These are phyloP conservation scores for Leishmania tarentolae DNA, from an alignment of 208 protist genomes.

Conservation along the genomic window DNA sequence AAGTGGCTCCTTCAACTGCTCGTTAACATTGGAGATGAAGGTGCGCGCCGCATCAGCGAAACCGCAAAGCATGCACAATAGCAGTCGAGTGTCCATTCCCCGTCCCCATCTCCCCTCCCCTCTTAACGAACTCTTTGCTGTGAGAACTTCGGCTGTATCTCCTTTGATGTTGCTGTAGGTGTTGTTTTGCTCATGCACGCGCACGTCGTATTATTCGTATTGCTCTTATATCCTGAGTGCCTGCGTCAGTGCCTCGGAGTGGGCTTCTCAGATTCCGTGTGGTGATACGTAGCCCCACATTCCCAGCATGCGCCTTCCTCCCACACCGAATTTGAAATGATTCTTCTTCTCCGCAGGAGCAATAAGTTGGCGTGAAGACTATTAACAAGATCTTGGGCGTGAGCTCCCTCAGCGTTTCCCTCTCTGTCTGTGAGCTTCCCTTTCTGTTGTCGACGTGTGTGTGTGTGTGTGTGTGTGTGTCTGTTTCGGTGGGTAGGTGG, in stretches of 20 bases:
- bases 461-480: conserved; percentile 7
- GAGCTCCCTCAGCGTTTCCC: too few species aligned
- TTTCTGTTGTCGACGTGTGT: neutral
- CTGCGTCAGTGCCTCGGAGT: conserved; percentile 9
- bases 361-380: too few species aligned
- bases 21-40: conserved; percentile 82
- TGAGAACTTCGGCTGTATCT: neutral
- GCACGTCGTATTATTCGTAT: neutral
- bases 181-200: neutral
- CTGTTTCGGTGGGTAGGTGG: too few species aligned
- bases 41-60: conserved; percentile 55
- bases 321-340: neutral
- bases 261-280: neutral
- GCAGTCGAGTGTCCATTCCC: neutral
- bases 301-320: neutral
- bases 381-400: too few species aligned
- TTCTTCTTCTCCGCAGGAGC: too few species aligned
- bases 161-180: neutral
- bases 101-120: neutral
- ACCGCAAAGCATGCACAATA: conserved; percentile 21
- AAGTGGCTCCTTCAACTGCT: conserved; percentile 84
- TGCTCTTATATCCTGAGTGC: neutral
- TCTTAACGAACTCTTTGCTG: neutral
- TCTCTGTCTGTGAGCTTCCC: too few species aligned
- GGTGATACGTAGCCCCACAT: neutral